A percentile compares a stretch with the other conserved stretches of the same genome.
Evolutionary conservation across 1,139 yeast species (phyloP).

Genomic region (Suhomyces yuchorum): DNA sequence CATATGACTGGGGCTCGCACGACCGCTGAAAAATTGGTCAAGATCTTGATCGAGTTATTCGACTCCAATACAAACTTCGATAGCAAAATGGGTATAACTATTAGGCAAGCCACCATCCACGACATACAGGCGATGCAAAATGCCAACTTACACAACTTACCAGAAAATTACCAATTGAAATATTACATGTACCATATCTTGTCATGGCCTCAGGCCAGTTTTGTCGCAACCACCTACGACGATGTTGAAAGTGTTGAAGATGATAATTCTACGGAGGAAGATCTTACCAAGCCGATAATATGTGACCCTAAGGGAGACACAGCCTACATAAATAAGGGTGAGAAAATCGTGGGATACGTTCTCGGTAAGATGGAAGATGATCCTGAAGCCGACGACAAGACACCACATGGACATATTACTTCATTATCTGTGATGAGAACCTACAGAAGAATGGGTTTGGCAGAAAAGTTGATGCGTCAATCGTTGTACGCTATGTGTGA

Average conservation of each 20-base stretch:
- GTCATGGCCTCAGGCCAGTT: conserved; percentile 98
- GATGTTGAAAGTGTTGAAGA: conserved; percentile 37
- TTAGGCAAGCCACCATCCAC: conserved; percentile 82
- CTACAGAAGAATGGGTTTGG: conserved; percentile 92
- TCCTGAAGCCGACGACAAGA: conserved; percentile 67
- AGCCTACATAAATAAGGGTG: conserved; percentile 63
- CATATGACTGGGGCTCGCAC: conserved; percentile 2
- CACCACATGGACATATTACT: conserved; percentile 93
- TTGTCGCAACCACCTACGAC: conserved; percentile 82
- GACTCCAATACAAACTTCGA: background rate
- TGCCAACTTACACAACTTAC: conserved; percentile 88
- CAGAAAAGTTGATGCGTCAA: conserved; percentile 91
- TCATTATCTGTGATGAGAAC: conserved; percentile 94
- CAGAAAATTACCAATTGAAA: conserved; percentile 91
- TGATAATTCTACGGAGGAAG: conserved; percentile 32
- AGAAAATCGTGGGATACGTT: conserved; percentile 90
- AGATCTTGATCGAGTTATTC: background rate
- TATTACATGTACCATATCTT: conserved; percentile 91
- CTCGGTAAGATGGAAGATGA: conserved; percentile 97
- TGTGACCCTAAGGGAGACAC: conserved; percentile 54
- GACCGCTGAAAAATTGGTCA: conserved; percentile 9
- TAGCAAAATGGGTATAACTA: conserved; percentile 70
- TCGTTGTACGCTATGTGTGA: conserved; percentile 78
- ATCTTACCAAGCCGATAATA: conserved; percentile 24
- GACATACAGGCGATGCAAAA: conserved; percentile 96